phyloP scores from a whole-genome alignment of 495 filamentous ascomycete species.

The Penicillium pulvis region DNA sequence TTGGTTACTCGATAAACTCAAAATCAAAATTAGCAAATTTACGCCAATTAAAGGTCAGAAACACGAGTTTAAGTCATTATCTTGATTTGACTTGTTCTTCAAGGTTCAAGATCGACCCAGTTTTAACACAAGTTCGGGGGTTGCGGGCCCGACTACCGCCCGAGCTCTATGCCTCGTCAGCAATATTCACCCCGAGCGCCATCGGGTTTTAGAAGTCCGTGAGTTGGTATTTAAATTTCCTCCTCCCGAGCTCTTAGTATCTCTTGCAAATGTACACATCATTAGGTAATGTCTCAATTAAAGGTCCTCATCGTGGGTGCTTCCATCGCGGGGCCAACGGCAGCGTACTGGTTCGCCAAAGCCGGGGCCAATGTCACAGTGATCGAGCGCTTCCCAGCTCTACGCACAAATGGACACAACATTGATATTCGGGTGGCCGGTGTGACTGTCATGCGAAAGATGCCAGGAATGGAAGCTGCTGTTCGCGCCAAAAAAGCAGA shows the following conservation, averaged over 20 bases:
- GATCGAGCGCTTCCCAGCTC: slow-evolving; percentile 49
- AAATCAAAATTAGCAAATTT: neutral
- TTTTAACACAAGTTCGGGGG: neutral
- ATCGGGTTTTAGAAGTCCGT: neutral
- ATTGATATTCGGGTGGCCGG: slow-evolving; percentile 55
- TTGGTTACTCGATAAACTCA: neutral
- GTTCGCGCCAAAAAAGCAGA: slow-evolving; percentile 40
- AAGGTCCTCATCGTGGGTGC: slow-evolving; percentile 43
- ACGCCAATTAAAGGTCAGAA: neutral
- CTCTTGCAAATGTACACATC: neutral
- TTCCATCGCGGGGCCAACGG: slow-evolving; percentile 33
- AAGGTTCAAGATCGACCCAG: neutral
- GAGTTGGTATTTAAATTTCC: neutral
- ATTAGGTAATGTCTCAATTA: slow-evolving; percentile 28
- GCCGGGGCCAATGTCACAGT: slow-evolving; percentile 52
- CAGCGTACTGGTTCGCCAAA: slow-evolving; percentile 53
- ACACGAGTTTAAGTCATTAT: neutral
- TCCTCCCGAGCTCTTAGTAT: too few relatives aligned
- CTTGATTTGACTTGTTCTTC: neutral
- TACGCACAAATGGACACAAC: slow-evolving; percentile 52
- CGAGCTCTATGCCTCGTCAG: neutral
- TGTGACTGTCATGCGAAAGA: slow-evolving; percentile 50
- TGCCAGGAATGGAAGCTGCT: slow-evolving; percentile 48
- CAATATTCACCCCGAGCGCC: neutral
- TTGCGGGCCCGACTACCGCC: slow-evolving; percentile 3